Conservation (phyloP, 2,329 filamentous ascomycete species). For the Pestalotiopsis sp. region DNA sequence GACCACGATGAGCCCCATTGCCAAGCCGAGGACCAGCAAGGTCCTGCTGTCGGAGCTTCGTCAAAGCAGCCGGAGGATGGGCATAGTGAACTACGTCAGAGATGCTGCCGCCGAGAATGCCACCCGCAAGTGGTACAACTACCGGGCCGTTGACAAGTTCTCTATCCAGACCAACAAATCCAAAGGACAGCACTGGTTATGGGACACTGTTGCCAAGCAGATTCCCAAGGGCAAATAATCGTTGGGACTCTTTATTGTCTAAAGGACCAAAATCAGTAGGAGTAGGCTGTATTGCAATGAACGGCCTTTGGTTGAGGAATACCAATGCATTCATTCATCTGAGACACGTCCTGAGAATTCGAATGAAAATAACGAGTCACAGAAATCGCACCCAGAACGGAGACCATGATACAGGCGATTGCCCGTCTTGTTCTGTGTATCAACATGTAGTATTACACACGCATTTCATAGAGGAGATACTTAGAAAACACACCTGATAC, state of each 20-base stretch:
- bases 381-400: too few relatives aligned
- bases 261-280: too few relatives aligned
- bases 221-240: conserved; percentile 21
- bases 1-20: conserved; percentile 59
- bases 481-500: too few relatives aligned
- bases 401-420: too few relatives aligned
- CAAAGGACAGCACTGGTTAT: conserved; percentile 37
- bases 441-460: too few relatives aligned
- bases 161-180: conserved; percentile 32
- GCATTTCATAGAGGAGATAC: too few relatives aligned
- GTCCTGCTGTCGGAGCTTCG: conserved; percentile 37
- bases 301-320: too few relatives aligned
- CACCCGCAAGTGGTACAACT: conserved; percentile 38
- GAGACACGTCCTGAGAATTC: too few relatives aligned
- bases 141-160: conserved; percentile 39
- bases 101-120: conserved; percentile 32
- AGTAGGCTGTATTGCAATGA: too few relatives aligned
- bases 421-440: too few relatives aligned
- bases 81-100: conserved; percentile 42
- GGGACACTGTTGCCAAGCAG: conserved; percentile 33
- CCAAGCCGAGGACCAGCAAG: conserved; percentile 49
- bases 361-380: too few relatives aligned
- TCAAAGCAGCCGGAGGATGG: conserved; percentile 32
- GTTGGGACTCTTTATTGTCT: neutral
- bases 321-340: too few relatives aligned